These are phyloP conservation scores for Quercus rubra DNA, from an alignment of 306 rosid genomes.

Conservation along the genomic window DNA sequence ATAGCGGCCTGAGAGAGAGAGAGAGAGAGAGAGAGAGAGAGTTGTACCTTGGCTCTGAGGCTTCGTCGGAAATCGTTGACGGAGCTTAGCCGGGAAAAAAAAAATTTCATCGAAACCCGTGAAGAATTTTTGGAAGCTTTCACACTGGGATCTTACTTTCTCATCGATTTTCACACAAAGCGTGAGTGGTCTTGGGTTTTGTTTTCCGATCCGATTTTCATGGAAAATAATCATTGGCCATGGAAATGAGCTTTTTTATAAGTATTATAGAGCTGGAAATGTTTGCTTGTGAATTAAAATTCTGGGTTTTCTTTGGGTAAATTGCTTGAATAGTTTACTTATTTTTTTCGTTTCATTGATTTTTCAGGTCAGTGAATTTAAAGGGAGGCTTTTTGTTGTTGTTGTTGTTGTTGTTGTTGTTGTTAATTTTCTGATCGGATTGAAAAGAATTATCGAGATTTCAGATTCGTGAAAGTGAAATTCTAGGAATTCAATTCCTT, in stretches of 20 bases:
- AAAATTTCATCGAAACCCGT: neutral
- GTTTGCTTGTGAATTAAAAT: neutral
- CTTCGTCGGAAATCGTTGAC: slow-evolving; percentile 2
- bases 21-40: neutral
- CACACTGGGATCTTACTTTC: slow-evolving; percentile 21
- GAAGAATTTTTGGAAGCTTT: neutral
- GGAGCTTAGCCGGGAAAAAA: neutral
- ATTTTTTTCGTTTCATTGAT: neutral
- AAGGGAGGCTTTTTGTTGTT: slow-evolving; percentile 15
- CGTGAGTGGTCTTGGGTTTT: slow-evolving; percentile 12
- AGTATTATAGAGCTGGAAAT: neutral
- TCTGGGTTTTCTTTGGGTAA: neutral
- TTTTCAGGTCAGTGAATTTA: slow-evolving; percentile 33
- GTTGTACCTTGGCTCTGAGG: slow-evolving; percentile 5
- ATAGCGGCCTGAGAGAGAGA: neutral
- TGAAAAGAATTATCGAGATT: neutral
- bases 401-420: neutral
- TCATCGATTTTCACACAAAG: slow-evolving; percentile 1
- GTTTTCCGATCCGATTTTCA: slow-evolving; percentile 34
- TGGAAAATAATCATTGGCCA: slow-evolving; percentile 15
- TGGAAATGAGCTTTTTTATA: neutral
- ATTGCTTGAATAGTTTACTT: neutral
- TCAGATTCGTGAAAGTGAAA: neutral
- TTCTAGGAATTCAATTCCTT: neutral
- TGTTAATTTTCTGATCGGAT: neutral